phyloP scores from a whole-genome alignment of 805 yeast genomes.

The Jamesozyma hellenica region DNA sequence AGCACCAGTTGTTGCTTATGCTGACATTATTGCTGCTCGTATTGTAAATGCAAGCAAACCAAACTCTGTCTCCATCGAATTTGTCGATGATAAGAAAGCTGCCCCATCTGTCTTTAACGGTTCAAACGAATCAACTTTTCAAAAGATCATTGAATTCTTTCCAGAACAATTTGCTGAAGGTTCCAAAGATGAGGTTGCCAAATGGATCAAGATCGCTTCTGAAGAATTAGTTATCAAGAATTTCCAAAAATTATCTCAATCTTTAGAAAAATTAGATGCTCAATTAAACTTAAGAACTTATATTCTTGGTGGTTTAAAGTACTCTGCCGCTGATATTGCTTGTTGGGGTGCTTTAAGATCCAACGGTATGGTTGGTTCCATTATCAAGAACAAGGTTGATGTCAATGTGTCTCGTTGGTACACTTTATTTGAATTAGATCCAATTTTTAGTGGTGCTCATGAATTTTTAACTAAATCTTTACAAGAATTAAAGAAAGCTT shows the following conservation, averaged over 20 bases:
- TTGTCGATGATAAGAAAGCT: conserved; percentile 63
- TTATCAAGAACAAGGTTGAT: conserved; percentile 74
- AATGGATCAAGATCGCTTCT: conserved; percentile 60
- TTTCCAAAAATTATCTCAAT: conserved; percentile 72
- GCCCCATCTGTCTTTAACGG: conserved; percentile 42
- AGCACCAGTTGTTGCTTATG: conserved; percentile 75
- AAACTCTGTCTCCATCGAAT: conserved; percentile 47
- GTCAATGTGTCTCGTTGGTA: conserved; percentile 92
- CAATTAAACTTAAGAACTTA: conserved; percentile 81
- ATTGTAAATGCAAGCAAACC: conserved; percentile 48
- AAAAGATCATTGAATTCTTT: conserved; percentile 41
- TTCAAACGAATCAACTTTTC: conserved; percentile 37
- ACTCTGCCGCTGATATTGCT: conserved; percentile 72
- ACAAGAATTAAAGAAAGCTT: conserved; percentile 61
- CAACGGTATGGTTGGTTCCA: conserved; percentile 86
- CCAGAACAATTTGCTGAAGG: conserved; percentile 34
- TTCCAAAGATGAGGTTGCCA: conserved; percentile 29
- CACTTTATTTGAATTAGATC: conserved; percentile 57
- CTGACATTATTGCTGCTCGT: conserved; percentile 68
- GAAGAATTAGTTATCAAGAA: conserved; percentile 69
- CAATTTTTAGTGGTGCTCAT: conserved; percentile 58
- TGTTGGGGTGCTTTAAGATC: conserved; percentile 92
- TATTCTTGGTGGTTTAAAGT: conserved; percentile 49
- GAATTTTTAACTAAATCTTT: conserved; percentile 59
- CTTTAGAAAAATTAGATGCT: conserved; percentile 70